Evolutionary conservation across 805 yeast species (phyloP), one percentile per base, ranked within the genome.

Genomic region (Torulaspora gathmanii): DNA sequence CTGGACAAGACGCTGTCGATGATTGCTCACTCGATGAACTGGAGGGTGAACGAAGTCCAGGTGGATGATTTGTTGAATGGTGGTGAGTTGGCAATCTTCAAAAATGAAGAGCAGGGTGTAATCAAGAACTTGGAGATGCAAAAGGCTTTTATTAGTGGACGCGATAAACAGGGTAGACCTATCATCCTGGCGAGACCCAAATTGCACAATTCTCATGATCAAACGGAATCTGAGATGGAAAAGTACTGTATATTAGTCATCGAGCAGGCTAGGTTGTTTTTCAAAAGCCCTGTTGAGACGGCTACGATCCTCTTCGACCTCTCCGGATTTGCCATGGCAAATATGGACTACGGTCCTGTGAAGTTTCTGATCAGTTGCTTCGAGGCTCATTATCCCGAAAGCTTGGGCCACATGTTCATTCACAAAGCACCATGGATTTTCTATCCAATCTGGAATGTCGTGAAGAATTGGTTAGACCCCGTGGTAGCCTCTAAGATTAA

Each of bases 381-480:
- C 65, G 98, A 93, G 71, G 95, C 95, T 0, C 96, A 91, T 63
- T 93, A 91, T 64, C 99, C 99, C 1, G 99, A 93, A 68, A 83
- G 87, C 33, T 74, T 93, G 49, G 96, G 96, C 13, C 78, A 78
- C 45, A 70, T 93, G 42, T 76, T 88, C 54, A 84, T 93, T 49
- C 95, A 88, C 70, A 85, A 86, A 57, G 97, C 99, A 0, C 99
- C 99, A 22, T 89, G 97, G 98, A 79, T 93, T 44, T 93, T 93
- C 70, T 80, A 86, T 41, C 91, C 96, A 19, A 86, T 91, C 48
- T 93, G 99, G 98, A 84, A 82, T 55, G 79, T 91, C 55, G 80
- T 93, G 57, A 88, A 87, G 65, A 82, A 83, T 56, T 91, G 97
- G 98, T 72, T 91, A 46, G 98, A 93, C 63, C 98, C 98, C 2